Base-by-base conservation (phyloP, 106 monocot species). In the Hemerocallis citrina region DNA sequence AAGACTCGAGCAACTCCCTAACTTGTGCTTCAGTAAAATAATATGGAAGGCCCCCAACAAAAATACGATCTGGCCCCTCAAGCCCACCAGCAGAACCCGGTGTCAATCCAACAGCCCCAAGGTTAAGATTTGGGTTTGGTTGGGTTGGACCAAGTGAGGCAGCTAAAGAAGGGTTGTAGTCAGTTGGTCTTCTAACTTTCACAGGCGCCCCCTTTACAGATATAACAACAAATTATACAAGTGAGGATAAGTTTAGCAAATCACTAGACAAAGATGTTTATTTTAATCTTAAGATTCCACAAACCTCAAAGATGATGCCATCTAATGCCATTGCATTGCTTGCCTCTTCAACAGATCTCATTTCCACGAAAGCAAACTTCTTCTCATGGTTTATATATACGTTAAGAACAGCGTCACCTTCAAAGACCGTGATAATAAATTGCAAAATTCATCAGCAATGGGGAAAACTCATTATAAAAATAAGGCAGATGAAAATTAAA, bases 341-440 rank as follows among this genome's bases (percentile, higher is more conserved):
- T 34, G 94, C 94, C 76, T 95, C 94, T 76, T 95, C 94, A 28
- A 95, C 94, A 33, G 94, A 95, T 42, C 94, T 77, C 94, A 95
- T 95, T 68, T 95, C 94, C 59, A 95, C 94, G 59, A 95, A 95
- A 36, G 94, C 94, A 74, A 95, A 95, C 61, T 95, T 95, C 75
- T 95, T 95, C 47, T 95, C 94, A 76, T 95, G 94, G 46, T 95
- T 95, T 70, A 95, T 95, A 59, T 95, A 95, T 7, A 95, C 94
- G 71, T 95, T 95, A 45, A 95, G 78, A 36, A 95, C 94, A 73
- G 94, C 94, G 81, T 95, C 94, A 69, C 94, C 92, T 93, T 36
- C 50, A 79, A 22, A 63, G 14, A 31, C 28, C 24, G 28, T 20
- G 10, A 27, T 1, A 57, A 56, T 56, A 34, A 22, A 35, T 57